Conservation (phyloP, 1,284 basidiomycete genomes). For the Cystobasidiaceae sp. region DNA sequence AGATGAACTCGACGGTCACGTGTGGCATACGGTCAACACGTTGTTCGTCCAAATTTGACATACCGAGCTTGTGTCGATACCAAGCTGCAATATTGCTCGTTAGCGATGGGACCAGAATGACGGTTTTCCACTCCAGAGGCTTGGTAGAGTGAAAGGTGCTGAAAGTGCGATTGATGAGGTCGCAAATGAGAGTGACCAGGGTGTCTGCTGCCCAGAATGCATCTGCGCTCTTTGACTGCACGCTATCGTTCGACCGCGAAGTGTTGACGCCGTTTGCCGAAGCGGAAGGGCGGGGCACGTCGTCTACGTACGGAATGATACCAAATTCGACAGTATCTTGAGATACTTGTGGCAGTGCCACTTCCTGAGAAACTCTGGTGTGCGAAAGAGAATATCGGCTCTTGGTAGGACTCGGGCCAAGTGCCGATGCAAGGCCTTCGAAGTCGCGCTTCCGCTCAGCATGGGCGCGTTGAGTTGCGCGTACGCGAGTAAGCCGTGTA, state of each 20-base stretch:
- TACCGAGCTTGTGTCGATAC: slow-evolving; percentile 18
- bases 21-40: not conserved
- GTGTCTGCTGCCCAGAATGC: slow-evolving; percentile 11
- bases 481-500: not conserved
- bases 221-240: no score
- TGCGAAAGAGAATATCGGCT: not conserved
- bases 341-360: no score
- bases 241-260: no score
- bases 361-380: no score
- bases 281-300: no score
- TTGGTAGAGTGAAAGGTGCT: not conserved
- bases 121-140: slow-evolving; percentile 3
- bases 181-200: slow-evolving; percentile 5
- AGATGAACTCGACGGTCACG: slow-evolving; percentile 1
- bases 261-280: no score
- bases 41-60: not conserved
- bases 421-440: not conserved
- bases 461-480: not conserved
- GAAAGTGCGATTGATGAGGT: slow-evolving; percentile 5
- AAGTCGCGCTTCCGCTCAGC: slow-evolving; percentile 1
- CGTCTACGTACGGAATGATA: no score
- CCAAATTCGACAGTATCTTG: no score
- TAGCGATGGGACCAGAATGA: slow-evolving; percentile 2
- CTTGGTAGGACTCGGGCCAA: not conserved
- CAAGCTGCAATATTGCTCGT: slow-evolving; percentile 10